Conservation (phyloP, 2,329 filamentous ascomycete genomes). For the Phaeosphaeriaceae sp. region DNA sequence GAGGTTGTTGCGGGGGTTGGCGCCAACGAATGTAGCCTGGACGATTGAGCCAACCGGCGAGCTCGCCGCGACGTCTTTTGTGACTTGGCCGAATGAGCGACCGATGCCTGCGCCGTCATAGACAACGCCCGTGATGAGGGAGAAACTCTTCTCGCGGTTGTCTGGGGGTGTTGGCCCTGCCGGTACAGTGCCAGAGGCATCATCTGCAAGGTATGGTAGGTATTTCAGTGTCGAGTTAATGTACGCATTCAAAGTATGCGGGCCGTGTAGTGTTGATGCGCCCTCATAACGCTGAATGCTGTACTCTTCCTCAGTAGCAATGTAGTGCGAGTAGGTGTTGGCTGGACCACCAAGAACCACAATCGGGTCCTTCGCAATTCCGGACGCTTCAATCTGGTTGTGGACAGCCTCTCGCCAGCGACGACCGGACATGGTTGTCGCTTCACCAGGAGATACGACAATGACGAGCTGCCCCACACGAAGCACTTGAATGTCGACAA, state of each 20-base stretch:
- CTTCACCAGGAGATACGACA: constrained; percentile 84
- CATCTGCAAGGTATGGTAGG: constrained; percentile 68
- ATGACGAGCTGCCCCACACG: constrained; percentile 86
- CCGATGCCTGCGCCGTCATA: constrained; percentile 72
- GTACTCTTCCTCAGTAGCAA: constrained; percentile 82
- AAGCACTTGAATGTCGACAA: constrained; percentile 86
- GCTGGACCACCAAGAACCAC: constrained; percentile 88
- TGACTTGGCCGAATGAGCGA: constrained; percentile 73
- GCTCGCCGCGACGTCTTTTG: constrained; percentile 59
- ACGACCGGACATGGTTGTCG: constrained; percentile 89
- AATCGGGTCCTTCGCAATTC: constrained; percentile 49
- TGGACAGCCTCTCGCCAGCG: constrained; percentile 71
- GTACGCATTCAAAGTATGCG: constrained; percentile 81
- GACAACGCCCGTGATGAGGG: constrained; percentile 81
- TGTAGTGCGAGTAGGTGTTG: constrained; percentile 89
- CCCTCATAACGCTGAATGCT: constrained; percentile 89
- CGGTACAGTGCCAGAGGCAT: constrained; percentile 36
- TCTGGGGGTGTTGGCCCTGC: constrained; percentile 75
- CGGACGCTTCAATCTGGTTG: constrained; percentile 31
- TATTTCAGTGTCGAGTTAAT: constrained; percentile 83
- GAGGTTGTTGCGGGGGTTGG: constrained; percentile 89
- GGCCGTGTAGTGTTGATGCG: constrained; percentile 89
- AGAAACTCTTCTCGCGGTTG: constrained; percentile 76
- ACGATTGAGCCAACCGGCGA: constrained; percentile 70
- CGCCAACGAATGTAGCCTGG: constrained; percentile 76